Evolutionary conservation across 2,329 filamentous ascomycete genomes (phyloP), one percentile per base, ranked within the genome.

Genomic region (Ophiostoma perfectum): DNA sequence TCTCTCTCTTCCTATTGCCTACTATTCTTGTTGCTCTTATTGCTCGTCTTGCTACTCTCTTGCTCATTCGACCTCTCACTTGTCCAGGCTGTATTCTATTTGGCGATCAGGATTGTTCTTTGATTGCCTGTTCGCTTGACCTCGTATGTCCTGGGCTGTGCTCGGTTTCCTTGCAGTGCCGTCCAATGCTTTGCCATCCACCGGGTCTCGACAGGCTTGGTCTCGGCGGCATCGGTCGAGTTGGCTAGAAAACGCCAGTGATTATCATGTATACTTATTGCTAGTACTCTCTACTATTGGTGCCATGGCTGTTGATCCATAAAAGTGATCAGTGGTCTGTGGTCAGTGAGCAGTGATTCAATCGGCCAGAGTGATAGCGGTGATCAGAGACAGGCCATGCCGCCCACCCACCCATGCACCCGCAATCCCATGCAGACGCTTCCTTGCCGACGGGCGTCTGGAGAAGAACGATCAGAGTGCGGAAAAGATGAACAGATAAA

Each of bases 331-430:
- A 55, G 49, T 55, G 18, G n/a, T 27, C 52, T 5, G 45, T 49
- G 45, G 16, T 49, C 14, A 52, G 49, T 8, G n/a, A 18, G 27
- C 27, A 27, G 27, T 27, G 27, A 27, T 27, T 27, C 27, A 27
- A 27, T 27, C 27, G 27, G 27, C 27, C 27, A 27, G 27, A 27
- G 27, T 27, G 27, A 27, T 27, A 27, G 27, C 52, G 12, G 45
- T 49, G 45, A 49, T 49, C 14, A 52, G 49, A 18, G n/a, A 18
- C 49, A 38, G 11, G 55, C 55, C 55, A 60, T 60, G 55, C 45
- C 55, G 55, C 55, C 68, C 69, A 65, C 67, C 66, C 70, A 69
- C 67, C 66, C 70, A 69, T 72, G 69, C 69, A 36, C 55, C 18
- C 5, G 41, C n/a, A 6, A 11, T 64, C 52, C 64, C 64, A 41